These are phyloP conservation scores for Cokeromyces recurvatus DNA, from an alignment of 371 early-diverging fungal species.

Conservation along the genomic window DNA sequence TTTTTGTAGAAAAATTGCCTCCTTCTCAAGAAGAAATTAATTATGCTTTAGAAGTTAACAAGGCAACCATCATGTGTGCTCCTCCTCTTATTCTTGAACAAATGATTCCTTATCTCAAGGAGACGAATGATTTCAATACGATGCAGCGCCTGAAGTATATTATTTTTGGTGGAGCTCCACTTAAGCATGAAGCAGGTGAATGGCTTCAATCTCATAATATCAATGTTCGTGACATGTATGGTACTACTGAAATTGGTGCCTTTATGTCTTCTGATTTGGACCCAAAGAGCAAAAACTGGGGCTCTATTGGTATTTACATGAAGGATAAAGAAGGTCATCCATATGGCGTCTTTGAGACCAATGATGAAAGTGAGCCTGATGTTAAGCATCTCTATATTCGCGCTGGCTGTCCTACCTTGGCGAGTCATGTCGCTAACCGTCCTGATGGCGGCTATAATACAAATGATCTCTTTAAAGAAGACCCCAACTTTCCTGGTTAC, in stretches of 20 bases:
- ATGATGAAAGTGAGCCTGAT: neutral
- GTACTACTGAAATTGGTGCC: constrained; percentile 12
- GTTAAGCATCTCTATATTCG: constrained; percentile 11
- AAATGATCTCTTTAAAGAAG: constrained; percentile 29
- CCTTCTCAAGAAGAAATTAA: constrained; percentile 7
- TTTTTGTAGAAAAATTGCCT: constrained; percentile 11
- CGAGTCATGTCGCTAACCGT: constrained; percentile 19
- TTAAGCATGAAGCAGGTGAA: constrained; percentile 22
- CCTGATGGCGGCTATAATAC: constrained; percentile 30
- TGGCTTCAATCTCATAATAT: constrained; percentile 9
- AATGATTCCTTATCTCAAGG: constrained; percentile 9
- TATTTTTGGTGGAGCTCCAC: constrained; percentile 79
- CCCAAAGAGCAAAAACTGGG: constrained; percentile 4
- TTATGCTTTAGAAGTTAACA: constrained; percentile 3
- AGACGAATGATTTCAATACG: constrained; percentile 5
- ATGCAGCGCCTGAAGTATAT: constrained; percentile 30
- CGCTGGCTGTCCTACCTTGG: constrained; percentile 12
- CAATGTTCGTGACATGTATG: constrained; percentile 9
- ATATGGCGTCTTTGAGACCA: constrained; percentile 8
- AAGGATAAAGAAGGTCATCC: neutral
- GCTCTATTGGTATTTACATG: neutral
- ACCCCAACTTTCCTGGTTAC: constrained; percentile 15
- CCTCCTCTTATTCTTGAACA: constrained; percentile 14
- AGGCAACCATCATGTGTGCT: constrained; percentile 2
- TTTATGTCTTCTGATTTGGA: constrained; percentile 5